phyloP scores from a whole-genome alignment of 805 yeast species.

The Wickerhamiella sergipiensis region DNA sequence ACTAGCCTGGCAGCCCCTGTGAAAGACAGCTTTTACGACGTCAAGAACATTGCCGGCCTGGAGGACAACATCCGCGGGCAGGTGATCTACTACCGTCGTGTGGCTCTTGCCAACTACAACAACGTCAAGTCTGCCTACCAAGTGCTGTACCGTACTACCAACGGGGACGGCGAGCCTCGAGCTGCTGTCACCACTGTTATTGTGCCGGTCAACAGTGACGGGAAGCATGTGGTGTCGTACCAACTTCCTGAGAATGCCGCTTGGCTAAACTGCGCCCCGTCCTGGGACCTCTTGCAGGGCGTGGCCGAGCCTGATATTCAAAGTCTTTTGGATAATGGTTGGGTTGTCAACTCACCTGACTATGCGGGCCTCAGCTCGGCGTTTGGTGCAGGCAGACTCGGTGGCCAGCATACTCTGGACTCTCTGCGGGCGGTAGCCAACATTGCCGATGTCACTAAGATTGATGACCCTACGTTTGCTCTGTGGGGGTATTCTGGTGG shows the following conservation, averaged over 20 bases:
- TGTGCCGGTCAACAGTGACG: conserved; percentile 10
- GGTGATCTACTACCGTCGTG: neutral
- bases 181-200: conserved; percentile 21
- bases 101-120: neutral
- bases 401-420: conserved; percentile 20
- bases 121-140: conserved; percentile 7
- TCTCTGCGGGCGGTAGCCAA: no score
- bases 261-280: conserved; percentile 15
- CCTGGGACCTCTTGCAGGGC: conserved; percentile 9
- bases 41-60: neutral
- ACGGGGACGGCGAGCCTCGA: conserved; percentile 17
- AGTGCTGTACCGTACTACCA: conserved; percentile 16
- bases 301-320: conserved; percentile 7
- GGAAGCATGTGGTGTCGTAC: conserved; percentile 12
- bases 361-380: conserved; percentile 21
- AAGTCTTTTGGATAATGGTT: conserved; percentile 10
- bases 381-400: conserved; percentile 19
- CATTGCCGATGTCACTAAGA: no score
- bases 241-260: conserved; percentile 16
- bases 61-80: no score
- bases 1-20: no score
- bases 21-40: no score
- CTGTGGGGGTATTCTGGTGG: no score
- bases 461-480: no score
- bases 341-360: conserved; percentile 16